phyloP scores from a whole-genome alignment of 2,329 filamentous ascomycete genomes.

The Cyphellophora europaea region DNA sequence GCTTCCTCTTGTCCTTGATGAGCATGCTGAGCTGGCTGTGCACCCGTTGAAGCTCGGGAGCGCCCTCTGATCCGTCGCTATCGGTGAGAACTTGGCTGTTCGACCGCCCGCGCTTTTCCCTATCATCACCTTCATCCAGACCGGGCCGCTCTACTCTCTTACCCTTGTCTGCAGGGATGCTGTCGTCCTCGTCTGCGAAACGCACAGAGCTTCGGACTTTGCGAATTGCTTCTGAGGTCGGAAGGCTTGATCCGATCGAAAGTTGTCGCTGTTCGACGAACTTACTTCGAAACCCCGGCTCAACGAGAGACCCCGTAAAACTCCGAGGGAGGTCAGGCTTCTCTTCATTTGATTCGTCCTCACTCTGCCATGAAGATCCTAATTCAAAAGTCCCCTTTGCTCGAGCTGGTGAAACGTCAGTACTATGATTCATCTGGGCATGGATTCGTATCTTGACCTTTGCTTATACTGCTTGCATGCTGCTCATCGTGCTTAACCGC shows the following conservation, averaged over 20 bases:
- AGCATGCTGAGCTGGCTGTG: conserved; percentile 21
- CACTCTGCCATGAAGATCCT: conserved; percentile 18
- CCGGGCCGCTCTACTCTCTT: conserved; percentile 7
- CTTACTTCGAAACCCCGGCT: conserved; percentile 27
- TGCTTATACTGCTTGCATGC: neutral
- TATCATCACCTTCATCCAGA: conserved; percentile 5
- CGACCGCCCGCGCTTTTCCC: conserved; percentile 5
- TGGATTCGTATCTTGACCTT: neutral
- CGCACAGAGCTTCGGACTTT: neutral
- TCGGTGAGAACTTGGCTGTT: conserved; percentile 4
- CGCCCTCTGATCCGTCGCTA: conserved; percentile 6
- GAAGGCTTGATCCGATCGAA: conserved; percentile 13
- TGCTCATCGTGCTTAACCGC: neutral
- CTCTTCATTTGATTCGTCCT: conserved; percentile 3
- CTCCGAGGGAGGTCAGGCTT: conserved; percentile 7
- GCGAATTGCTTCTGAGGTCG: neutral
- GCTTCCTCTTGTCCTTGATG: conserved; percentile 16
- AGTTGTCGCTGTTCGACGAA: conserved; percentile 24
- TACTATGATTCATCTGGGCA: neutral
- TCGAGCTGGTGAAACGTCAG: neutral
- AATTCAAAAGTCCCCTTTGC: conserved; percentile 8
- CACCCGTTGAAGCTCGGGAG: conserved; percentile 10
- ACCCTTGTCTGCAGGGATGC: no score
- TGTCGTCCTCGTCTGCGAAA: conserved; percentile 13
- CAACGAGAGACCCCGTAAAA: conserved; percentile 22